These are phyloP conservation scores for Begonia loranthoides DNA, from an alignment of 306 rosid genomes.

Conservation along the genomic window DNA sequence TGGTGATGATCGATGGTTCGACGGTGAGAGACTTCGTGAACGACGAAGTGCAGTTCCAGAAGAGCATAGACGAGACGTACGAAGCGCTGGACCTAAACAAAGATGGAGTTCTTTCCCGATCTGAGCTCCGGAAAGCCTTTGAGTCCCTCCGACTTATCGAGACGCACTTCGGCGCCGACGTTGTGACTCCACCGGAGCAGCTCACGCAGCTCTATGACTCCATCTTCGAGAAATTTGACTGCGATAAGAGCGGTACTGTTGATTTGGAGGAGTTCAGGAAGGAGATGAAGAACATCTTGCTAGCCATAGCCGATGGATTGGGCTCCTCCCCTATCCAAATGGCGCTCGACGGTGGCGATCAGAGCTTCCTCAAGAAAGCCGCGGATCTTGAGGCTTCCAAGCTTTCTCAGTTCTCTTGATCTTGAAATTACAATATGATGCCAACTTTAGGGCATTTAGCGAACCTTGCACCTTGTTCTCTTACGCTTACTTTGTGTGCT, in stretches of 20 bases:
- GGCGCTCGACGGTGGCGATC: conserved; percentile 50
- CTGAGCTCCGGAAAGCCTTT: conserved; percentile 69
- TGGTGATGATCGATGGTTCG: conserved; percentile 61
- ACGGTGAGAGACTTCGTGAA: conserved; percentile 64
- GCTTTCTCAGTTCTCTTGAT: conserved; percentile 1
- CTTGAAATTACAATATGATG: background rate
- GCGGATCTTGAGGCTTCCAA: conserved; percentile 86
- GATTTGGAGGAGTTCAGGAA: conserved; percentile 44
- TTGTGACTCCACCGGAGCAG: conserved; percentile 43
- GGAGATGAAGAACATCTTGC: conserved; percentile 76
- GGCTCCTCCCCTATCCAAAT: conserved; percentile 74
- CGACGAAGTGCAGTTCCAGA: conserved; percentile 35
- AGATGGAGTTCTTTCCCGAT: conserved; percentile 73
- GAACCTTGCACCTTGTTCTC: too few relatives aligned
- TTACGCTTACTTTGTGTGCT: too few relatives aligned
- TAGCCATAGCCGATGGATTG: conserved; percentile 79
- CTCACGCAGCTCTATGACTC: conserved; percentile 55
- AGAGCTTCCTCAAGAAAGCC: conserved; percentile 50
- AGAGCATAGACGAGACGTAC: conserved; percentile 51
- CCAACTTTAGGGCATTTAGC: too few relatives aligned
- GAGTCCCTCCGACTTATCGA: conserved; percentile 68
- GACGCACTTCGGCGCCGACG: conserved; percentile 70
- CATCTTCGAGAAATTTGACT: conserved; percentile 59
- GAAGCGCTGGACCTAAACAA: conserved; percentile 45
- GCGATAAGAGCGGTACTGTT: conserved; percentile 48